A percentile compares a stretch with the other conserved stretches of the same genome.
phyloP scores from a whole-genome alignment of 2,329 filamentous ascomycete genomes.

The Shiraia sp. region DNA sequence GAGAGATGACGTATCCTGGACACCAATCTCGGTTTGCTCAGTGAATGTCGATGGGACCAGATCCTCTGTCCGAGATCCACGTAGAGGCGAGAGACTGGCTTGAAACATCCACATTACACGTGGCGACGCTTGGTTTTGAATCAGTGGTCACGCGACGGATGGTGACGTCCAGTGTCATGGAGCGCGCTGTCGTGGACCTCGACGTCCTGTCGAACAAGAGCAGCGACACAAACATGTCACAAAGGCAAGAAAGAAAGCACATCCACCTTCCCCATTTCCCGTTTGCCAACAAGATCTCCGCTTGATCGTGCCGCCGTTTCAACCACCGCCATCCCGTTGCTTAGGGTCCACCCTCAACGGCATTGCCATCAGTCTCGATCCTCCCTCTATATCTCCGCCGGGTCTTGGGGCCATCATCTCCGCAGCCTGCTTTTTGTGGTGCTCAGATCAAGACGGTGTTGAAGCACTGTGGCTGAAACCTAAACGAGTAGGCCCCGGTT shows the following conservation, averaged over 20 bases:
- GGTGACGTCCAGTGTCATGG: slow-evolving; percentile 15
- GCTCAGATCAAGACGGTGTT: slow-evolving; percentile 17
- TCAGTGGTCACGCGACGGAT: slow-evolving; percentile 15
- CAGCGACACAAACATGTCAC: slow-evolving; percentile 15
- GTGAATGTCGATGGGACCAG: neutral
- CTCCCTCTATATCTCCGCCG: slow-evolving; percentile 13
- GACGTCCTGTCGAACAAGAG: slow-evolving; percentile 8
- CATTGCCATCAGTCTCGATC: slow-evolving; percentile 21
- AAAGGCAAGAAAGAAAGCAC: slow-evolving; percentile 7
- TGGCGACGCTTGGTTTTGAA: slow-evolving; percentile 11
- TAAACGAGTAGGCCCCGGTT: slow-evolving; percentile 8
- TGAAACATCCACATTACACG: slow-evolving; percentile 13
- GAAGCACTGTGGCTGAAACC: slow-evolving; percentile 20
- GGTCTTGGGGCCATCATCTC: slow-evolving; percentile 23
- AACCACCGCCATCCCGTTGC: slow-evolving; percentile 12
- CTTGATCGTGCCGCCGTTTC: slow-evolving; percentile 20
- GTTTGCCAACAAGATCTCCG: slow-evolving; percentile 18
- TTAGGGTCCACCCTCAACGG: slow-evolving; percentile 10
- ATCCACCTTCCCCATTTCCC: slow-evolving; percentile 12
- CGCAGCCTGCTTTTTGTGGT: slow-evolving; percentile 7
- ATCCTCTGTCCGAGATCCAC: slow-evolving; percentile 3
- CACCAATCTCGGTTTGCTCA: no score
- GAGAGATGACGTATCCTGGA: slow-evolving; percentile 25
- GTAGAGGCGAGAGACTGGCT: slow-evolving; percentile 4
- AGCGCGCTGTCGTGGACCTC: slow-evolving; percentile 14